Evolutionary conservation across 164 flowering plant genomes (phyloP), one percentile per base, ranked within the genome.

Genomic region (Vitis riparia): DNA sequence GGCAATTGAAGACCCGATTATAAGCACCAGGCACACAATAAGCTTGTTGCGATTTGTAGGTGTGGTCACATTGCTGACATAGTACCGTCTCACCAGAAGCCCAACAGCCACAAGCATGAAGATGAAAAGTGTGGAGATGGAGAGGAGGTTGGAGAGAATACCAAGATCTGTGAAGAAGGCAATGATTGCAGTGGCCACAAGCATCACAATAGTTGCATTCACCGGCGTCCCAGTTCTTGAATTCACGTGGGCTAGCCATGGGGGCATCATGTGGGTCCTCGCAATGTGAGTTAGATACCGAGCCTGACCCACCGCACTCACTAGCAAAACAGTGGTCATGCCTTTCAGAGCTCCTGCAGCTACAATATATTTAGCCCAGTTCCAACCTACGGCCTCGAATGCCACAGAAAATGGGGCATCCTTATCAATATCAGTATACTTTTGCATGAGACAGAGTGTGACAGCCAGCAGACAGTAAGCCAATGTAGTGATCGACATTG

Each of bases 271-370:
- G 77, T 88, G 97, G 11, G 94, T 83, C 1, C 98, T 75, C 0
- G 87, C 93, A 44, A 92, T 92, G 80, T 92, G 96, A 14, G 97
- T 92, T 14, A 90, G 68, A 55, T 92, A 90, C 32, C 97, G 77
- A 2, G 97, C 92, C 67, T 89, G 96, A 8, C 92, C 93, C 9
- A 90, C 82, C 0, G 87, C 84, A 1, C 75, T 50, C 7, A 79
- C 95, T 0, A 92, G 78, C 55, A 92, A 58, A 5, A 87, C 92
- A 0, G 90, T 80, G 0, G 91, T 88, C 96, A 92, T 91, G 8
- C 93, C 91, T 55, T 85, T 85, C 29, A 90, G 48, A 0, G 94
- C 94, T 0, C 92, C 92, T 0, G 77, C 63, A 0, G 94, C 92
- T 1, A 89, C 94, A 3, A 89, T 29, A 56, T 88, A 86, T 76